A percentile compares a stretch with the other conserved stretches of the same genome.
These are phyloP conservation scores for Aspergillus alliaceus DNA, from an alignment of 2,329 filamentous ascomycete genomes.

Conservation along the genomic window DNA sequence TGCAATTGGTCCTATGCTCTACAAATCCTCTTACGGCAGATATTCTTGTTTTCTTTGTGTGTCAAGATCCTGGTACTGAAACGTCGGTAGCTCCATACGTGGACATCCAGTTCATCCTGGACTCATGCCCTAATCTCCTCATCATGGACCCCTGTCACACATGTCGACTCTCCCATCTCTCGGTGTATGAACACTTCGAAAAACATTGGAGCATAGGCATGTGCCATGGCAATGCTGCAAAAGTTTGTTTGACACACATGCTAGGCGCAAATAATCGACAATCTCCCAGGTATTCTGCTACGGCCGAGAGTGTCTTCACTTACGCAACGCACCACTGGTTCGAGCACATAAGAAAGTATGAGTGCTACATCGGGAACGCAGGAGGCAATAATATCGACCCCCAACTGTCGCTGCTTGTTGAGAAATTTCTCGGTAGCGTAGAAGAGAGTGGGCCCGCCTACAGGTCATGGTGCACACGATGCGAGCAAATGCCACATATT, in stretches of 20 bases:
- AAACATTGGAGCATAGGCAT: background rate
- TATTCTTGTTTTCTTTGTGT: background rate
- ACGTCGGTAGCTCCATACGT: background rate
- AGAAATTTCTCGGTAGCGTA: background rate
- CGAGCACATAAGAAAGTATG: background rate
- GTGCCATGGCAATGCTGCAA: background rate
- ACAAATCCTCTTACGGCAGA: background rate
- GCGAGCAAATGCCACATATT: background rate
- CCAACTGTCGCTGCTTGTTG: background rate
- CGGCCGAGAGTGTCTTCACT: background rate
- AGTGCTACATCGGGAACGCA: background rate
- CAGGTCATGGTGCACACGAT: background rate
- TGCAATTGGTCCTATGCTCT: background rate
- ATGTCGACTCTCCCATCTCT: background rate
- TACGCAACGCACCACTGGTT: background rate
- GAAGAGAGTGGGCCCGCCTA: background rate
- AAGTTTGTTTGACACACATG: background rate
- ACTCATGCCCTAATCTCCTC: background rate
- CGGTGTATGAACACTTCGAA: background rate
- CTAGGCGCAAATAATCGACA: background rate
- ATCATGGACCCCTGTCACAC: background rate
- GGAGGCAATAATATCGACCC: background rate
- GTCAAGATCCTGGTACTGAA: background rate
- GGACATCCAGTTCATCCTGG: background rate
- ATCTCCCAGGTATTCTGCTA: background rate